Evolutionary conservation across 257 asterid genomes (phyloP), one percentile per base, ranked within the genome.

Genomic region (Thymus mandschuricus): DNA sequence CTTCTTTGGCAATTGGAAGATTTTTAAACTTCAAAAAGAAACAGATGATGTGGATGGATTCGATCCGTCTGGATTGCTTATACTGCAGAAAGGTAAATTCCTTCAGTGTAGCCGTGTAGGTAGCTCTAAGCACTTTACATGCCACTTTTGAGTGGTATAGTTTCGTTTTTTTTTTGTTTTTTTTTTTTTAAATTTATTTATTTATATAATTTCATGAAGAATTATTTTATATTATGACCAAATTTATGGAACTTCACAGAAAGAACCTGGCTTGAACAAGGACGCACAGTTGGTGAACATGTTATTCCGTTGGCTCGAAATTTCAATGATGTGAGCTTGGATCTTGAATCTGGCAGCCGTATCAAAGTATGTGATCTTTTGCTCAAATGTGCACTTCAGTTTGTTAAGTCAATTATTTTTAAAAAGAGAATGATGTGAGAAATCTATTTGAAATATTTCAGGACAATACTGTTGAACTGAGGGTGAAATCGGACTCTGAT

Each of bases 231-330:
- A 45, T 63, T 31, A 48, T 79, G 54, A 0, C 63, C 54, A 31
- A 70, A 66, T 58, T 46, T 64, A 43, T 63, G 31, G 50, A 64
- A 56, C 64, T 81, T 46, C 8, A 60, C 91, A 95, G 99, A 95
- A 74, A 85, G 94, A 76, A 84, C 77, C 60, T 92, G 96, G 93
- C 96, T 92, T 50, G 99, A 92, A 79, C 92, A 92, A 86, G 99
- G 99, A 48, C 85, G 83, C 76, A 89, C 84, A 72, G 84, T 95
- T 72, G 99, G 99, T 33, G 99, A 95, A 76, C 99, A 89, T 85
- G 92, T 95, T 57, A 85, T 95, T 69, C 99, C 98, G 8, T 78
- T 95, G 87, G 99, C 99, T 45, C 83, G 98, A 83, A 95, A 92
- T 82, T 95, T 92, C 85, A 95, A 92, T 71, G 93, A 83, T 34